Evolutionary conservation across 2,329 filamentous ascomycete genomes (phyloP).

Genomic region (Cercospora canescens): DNA sequence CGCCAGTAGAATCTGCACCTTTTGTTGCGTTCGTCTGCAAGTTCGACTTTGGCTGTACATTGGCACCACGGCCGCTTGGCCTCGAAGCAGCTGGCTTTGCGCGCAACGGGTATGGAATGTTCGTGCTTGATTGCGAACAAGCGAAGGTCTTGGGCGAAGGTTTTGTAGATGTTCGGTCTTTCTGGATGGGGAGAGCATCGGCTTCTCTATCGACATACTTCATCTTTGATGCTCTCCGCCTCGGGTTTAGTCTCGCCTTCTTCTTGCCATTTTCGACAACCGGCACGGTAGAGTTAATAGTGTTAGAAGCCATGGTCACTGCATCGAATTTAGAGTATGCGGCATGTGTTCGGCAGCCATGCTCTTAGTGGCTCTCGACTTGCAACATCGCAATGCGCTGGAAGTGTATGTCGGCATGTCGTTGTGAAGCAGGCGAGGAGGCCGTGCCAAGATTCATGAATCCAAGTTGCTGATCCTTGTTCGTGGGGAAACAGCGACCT

Average conservation of each 20-base stretch:
- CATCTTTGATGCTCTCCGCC: constrained; percentile 1
- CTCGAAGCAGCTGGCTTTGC: neutral
- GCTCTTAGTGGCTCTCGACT: neutral
- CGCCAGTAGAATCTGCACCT: neutral
- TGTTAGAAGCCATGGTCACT: neutral
- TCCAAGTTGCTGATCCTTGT: neutral
- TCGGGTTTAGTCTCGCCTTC: neutral
- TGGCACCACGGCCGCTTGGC: neutral
- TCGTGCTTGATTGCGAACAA: neutral
- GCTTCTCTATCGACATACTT: neutral
- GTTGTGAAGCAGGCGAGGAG: neutral
- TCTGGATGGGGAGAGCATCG: neutral
- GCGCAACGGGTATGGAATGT: neutral
- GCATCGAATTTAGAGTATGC: neutral
- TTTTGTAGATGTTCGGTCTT: neutral
- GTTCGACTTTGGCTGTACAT: neutral
- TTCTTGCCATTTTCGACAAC: neutral
- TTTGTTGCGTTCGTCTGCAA: neutral
- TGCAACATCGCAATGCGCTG: neutral
- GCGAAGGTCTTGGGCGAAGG: neutral
- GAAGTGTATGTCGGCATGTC: neutral
- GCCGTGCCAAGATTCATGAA: neutral
- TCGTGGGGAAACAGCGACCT: neutral
- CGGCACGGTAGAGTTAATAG: neutral
- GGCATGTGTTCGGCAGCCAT: neutral